Evolutionary conservation across 495 filamentous ascomycete species (phyloP), one percentile per base, ranked within the genome.

Genomic region (Penicillium parvum): DNA sequence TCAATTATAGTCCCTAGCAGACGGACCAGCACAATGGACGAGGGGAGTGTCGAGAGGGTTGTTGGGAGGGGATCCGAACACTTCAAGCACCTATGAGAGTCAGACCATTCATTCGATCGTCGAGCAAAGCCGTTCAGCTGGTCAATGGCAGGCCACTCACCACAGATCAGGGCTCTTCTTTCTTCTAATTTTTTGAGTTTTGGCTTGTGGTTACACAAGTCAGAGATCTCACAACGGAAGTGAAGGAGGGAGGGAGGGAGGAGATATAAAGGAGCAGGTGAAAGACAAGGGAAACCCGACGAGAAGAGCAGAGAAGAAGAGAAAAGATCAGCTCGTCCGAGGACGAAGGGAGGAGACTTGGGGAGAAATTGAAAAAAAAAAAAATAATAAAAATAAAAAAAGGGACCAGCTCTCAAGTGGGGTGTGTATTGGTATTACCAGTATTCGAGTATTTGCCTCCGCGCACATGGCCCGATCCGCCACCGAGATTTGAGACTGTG

Each of bases 161-260:
- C n/a, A n/a, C n/a, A n/a, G n/a, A n/a, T n/a, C n/a, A n/a, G n/a
- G n/a, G n/a, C n/a, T n/a, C n/a, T n/a, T n/a, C n/a, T n/a, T n/a
- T n/a, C n/a, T n/a, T n/a, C n/a, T n/a, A n/a, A n/a, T 30, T 30
- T 11, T 28, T 22, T 38, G 36, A 26, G 36, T 32, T 43, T n/a
- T 19, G 17, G 10, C 33, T 35, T 34, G 40, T 33, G 34, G 47
- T 43, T 43, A 39, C 47, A 49, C 46, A 43, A 39, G 28, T 7
- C 30, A 34, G 41, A 32, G 23, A 36, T 44, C 41, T 10, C n/a
- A n/a, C n/a, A n/a, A n/a, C n/a, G n/a, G n/a, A 25, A 17, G 22
- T 39, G 16, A 12, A 5, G 10, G 22, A 28, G 37, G 7, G 15
- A 26, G 15, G 19, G 12, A 26, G 15, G 8, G 11, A n/a, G n/a